Conservation (phyloP, 345 rosid genomes). For the Populus simonii region DNA sequence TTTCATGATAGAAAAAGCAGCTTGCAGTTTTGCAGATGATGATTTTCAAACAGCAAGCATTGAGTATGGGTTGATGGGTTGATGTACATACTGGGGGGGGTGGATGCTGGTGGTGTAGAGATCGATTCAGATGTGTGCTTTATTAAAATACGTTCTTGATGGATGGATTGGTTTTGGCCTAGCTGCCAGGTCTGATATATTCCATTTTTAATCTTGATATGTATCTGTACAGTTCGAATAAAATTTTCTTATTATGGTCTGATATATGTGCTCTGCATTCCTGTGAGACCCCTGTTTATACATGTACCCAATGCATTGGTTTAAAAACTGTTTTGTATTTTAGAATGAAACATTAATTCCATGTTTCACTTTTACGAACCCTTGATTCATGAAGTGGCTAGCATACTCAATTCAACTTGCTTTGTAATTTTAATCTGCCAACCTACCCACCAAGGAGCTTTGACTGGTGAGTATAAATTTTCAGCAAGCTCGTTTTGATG, state of each 20-base stretch:
- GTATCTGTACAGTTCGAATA: neutral
- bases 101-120: constrained; percentile 25
- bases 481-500: no score
- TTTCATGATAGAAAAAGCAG: constrained; percentile 34
- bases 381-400: neutral
- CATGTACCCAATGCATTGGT: no score
- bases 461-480: no score
- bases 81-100: constrained; percentile 20
- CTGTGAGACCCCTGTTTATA: no score
- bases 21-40: constrained; percentile 36
- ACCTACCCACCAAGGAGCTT: neutral
- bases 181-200: neutral
- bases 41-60: constrained; percentile 2
- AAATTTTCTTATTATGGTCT: neutral
- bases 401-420: neutral
- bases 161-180: neutral
- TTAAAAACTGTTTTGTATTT: neutral
- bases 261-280: neutral
- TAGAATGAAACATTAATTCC: neutral
- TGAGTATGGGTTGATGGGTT: constrained; percentile 19
- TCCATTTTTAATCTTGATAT: constrained; percentile 9
- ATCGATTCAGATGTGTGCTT: neutral
- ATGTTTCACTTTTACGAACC: neutral
- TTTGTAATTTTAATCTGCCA: neutral
- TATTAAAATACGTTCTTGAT: neutral